A percentile compares a stretch with the other conserved stretches of the same genome.
Evolutionary conservation across 2,329 filamentous ascomycete genomes (phyloP).

Genomic region (Paecilomyces variotii): DNA sequence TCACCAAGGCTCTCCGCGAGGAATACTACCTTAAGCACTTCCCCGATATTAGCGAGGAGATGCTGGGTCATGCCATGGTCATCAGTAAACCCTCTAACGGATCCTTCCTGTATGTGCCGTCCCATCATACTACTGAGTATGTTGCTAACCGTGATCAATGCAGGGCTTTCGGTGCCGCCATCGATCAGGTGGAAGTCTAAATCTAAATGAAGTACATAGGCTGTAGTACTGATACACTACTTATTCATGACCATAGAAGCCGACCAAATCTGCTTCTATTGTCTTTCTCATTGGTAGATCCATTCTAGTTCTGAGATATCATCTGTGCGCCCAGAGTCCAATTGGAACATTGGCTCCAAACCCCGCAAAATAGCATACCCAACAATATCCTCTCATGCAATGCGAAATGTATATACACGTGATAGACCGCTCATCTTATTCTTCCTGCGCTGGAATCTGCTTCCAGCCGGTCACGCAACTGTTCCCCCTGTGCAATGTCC

Average conservation of each 20-base stretch:
- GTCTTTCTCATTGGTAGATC: background rate
- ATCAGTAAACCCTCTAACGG: slow-evolving; percentile 65
- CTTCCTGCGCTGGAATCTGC: background rate
- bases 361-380: background rate
- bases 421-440: background rate
- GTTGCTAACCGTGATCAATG: background rate
- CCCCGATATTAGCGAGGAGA: slow-evolving; percentile 61
- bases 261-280: background rate
- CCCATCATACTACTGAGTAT: background rate
- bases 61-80: slow-evolving; percentile 70
- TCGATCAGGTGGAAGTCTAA: background rate
- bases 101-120: slow-evolving; percentile 31
- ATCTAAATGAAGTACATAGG: background rate
- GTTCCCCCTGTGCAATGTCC: background rate
- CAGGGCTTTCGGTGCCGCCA: background rate
- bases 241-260: background rate
- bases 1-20: slow-evolving; percentile 67
- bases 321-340: background rate
- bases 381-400: background rate
- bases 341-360: background rate
- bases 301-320: background rate
- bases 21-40: slow-evolving; percentile 75
- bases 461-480: background rate
- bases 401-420: background rate
- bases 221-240: background rate